Evolutionary conservation across 768 basidiomycete genomes (phyloP).

Genomic region (Lactifluus piperatus): DNA sequence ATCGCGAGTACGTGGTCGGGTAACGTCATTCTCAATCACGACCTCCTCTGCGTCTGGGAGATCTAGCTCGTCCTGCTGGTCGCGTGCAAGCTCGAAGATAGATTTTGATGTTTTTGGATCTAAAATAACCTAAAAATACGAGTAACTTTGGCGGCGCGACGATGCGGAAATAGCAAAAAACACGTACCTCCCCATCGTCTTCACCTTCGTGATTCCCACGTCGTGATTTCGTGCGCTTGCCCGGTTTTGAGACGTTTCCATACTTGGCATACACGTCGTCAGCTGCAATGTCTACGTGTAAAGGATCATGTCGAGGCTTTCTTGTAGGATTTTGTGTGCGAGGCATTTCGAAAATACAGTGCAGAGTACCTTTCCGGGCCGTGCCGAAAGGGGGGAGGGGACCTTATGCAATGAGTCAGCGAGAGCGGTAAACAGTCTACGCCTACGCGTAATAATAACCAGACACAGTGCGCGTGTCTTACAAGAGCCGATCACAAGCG

Average conservation of each 20-base stretch:
- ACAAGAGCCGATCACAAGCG: neutral
- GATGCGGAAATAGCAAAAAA: neutral
- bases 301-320: conserved; percentile 76
- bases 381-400: no score
- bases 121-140: conserved; percentile 45
- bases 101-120: conserved; percentile 76
- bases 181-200: conserved; percentile 35
- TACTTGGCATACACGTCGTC: conserved; percentile 75
- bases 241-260: conserved; percentile 66
- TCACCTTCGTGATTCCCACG: conserved; percentile 36
- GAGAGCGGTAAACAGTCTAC: no score
- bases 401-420: no score
- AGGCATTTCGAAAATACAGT: conserved; percentile 43
- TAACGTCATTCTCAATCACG: conserved; percentile 25
- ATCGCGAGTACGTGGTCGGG: conserved; percentile 21
- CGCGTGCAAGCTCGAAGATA: conserved; percentile 86
- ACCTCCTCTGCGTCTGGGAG: conserved; percentile 26
- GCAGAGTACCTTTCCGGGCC: no score
- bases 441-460: no score
- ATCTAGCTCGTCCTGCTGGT: conserved; percentile 86
- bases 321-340: conserved; percentile 42
- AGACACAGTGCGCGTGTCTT: neutral
- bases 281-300: conserved; percentile 73
- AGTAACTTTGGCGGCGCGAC: neutral
- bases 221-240: conserved; percentile 60